Evolutionary conservation across 805 yeast genomes (phyloP).

Genomic region (Cyberlindnera euphorbiiphila): DNA sequence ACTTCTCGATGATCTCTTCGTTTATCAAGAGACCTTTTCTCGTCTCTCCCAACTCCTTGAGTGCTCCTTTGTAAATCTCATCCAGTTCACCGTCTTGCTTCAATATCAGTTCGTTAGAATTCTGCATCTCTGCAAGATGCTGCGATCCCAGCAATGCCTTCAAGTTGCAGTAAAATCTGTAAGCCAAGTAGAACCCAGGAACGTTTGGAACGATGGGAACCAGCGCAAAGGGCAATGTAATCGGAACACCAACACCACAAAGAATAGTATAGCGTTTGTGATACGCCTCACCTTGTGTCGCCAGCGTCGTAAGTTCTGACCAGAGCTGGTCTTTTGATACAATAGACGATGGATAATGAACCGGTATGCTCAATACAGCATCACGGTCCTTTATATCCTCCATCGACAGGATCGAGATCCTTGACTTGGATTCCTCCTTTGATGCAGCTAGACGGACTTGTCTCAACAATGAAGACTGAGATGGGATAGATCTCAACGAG

Average conservation of each 20-base stretch:
- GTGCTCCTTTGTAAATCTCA: constrained; percentile 22
- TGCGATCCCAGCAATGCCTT: constrained; percentile 73
- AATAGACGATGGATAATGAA: constrained; percentile 47
- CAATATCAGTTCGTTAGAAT: constrained; percentile 37
- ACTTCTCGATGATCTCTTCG: constrained; percentile 40
- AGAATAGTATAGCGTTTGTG: constrained; percentile 55
- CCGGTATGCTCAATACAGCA: constrained; percentile 33
- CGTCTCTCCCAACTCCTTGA: constrained; percentile 9
- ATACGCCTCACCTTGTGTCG: constrained; percentile 40
- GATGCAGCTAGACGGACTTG: constrained; percentile 28
- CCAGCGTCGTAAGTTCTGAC: constrained; percentile 39
- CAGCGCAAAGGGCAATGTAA: constrained; percentile 75
- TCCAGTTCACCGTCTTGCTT: constrained; percentile 31
- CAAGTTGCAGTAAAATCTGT: constrained; percentile 79
- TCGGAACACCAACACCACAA: constrained; percentile 62
- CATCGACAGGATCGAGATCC: constrained; percentile 7
- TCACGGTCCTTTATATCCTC: constrained; percentile 14
- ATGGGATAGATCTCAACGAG: constrained; percentile 72
- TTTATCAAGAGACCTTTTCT: constrained; percentile 37
- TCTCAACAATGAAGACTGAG: constrained; percentile 49
- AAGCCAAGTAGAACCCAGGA: constrained; percentile 84
- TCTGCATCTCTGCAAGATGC: constrained; percentile 58
- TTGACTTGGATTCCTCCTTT: not conserved
- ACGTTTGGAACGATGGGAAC: constrained; percentile 87
- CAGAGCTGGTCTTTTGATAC: constrained; percentile 29